phyloP scores from a whole-genome alignment of 176 grass and related monocot genomes.

The Musa itinerans region DNA sequence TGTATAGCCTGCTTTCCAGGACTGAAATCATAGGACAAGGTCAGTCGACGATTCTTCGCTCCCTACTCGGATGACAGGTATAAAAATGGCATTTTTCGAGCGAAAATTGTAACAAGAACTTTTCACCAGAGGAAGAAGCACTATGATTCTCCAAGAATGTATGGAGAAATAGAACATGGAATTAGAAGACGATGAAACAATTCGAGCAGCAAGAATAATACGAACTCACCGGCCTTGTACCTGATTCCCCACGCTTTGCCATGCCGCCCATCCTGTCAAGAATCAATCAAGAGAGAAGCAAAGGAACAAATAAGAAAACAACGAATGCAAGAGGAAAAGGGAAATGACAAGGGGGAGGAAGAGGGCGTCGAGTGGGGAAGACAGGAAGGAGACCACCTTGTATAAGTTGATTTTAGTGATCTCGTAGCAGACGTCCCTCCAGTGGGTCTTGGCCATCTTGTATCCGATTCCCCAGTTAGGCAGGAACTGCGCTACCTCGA shows the following conservation, averaged over 20 bases:
- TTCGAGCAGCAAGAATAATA: background rate
- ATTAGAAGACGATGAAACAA: too few relatives aligned
- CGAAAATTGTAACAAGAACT: too few relatives aligned
- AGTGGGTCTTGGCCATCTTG: slow-evolving; percentile 84
- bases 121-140: too few relatives aligned
- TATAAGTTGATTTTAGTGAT: slow-evolving; percentile 98
- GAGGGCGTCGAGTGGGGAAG: too few relatives aligned
- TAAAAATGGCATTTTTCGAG: too few relatives aligned
- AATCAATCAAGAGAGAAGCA: background rate
- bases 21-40: too few relatives aligned
- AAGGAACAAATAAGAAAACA: background rate
- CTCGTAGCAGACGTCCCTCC: slow-evolving; percentile 83
- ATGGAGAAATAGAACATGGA: too few relatives aligned
- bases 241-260: slow-evolving; percentile 91
- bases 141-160: too few relatives aligned
- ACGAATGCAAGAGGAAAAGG: background rate
- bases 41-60: too few relatives aligned
- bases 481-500: slow-evolving; percentile 84
- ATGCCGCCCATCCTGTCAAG: slow-evolving; percentile 62
- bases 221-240: slow-evolving; percentile 66
- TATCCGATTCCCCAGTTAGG: slow-evolving; percentile 75
- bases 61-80: too few relatives aligned
- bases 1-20: too few relatives aligned
- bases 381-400: slow-evolving; percentile 31
- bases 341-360: background rate